Base-by-base conservation (phyloP, 345 rosid species). In the Salix udensis region DNA sequence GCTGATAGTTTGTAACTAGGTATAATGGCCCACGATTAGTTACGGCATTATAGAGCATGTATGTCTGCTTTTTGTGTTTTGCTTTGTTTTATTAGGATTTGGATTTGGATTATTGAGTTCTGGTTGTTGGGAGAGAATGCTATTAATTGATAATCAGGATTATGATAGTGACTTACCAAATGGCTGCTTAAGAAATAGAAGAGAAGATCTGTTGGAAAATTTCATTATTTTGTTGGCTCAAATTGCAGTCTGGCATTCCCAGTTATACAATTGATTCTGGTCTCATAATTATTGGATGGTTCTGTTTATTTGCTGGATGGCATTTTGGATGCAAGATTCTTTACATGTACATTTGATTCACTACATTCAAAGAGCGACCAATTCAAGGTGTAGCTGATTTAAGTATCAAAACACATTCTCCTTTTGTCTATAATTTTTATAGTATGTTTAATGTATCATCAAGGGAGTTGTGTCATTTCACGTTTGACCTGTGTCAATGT, bases 11-110 rank as follows among this genome's bases (percentile, higher is more conserved):
- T 68, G 68, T 60, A 39, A 39, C 40, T 8, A 61, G 52, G 50
- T 40, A 44, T 62, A 42, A 31, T 62, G 79, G 75, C 79, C 79
- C 70, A 70, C 64, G n/a, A 31, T 24, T 62, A 26, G 73, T 19
- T 68, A 19, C 34, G 37, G 26, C 23, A 40, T 12, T 26, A 31
- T 28, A 31, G 42, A 46, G 62, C 12, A 67, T 37, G 9, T 5
- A 37, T 42, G 61, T 55, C 67, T 64, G 72, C 18, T 75, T 24
- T 53, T 21, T 52, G 50, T 26, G 2, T n/a, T 75, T 26, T 34
- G n/a, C 67, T 39, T 67, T 52, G 50, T 2, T 67, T 53, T 34
- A 23, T 34, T 30, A 15, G 37, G 4, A 24, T 28, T 30, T 23
- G 37, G 4, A 24, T 28, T 65, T 23, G 31, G 71, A 65, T 12